A percentile compares a stretch with the other conserved stretches of the same genome.
Evolutionary conservation across 345 rosid genomes (phyloP).

Genomic region (Eucalyptus curtisii): DNA sequence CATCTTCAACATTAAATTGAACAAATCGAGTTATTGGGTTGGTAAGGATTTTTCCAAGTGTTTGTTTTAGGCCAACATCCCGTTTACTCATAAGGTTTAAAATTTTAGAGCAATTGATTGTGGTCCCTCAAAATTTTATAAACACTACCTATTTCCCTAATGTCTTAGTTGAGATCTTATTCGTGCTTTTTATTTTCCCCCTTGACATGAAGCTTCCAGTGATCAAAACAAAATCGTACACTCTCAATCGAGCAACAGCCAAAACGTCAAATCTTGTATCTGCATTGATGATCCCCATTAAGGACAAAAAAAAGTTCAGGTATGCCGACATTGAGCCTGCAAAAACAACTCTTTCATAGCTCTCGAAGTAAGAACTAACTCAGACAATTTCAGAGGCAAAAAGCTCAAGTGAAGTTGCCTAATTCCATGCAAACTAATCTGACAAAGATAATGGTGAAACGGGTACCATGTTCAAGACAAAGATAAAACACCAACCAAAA

Average conservation of each 20-base stretch:
- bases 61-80: background rate
- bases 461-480: background rate
- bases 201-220: background rate
- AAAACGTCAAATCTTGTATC: background rate
- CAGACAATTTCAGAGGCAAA: background rate
- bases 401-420: background rate
- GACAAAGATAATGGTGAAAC: background rate
- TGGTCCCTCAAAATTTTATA: rapidly evolving
- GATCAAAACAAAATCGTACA: background rate
- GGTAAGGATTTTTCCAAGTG: background rate
- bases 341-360: background rate
- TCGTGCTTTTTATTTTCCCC: background rate
- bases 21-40: background rate
- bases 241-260: background rate
- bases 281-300: background rate
- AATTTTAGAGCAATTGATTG: background rate
- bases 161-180: background rate
- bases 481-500: background rate
- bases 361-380: background rate
- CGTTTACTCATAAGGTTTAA: background rate
- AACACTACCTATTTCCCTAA: background rate
- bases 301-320: background rate
- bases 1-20: background rate
- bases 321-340: background rate
- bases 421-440: background rate